Percentiles rank a stretch among this genome's conserved stretches.
These are phyloP conservation scores for Pyronema domesticum DNA, from an alignment of 495 filamentous ascomycete species.

Conservation along the genomic window DNA sequence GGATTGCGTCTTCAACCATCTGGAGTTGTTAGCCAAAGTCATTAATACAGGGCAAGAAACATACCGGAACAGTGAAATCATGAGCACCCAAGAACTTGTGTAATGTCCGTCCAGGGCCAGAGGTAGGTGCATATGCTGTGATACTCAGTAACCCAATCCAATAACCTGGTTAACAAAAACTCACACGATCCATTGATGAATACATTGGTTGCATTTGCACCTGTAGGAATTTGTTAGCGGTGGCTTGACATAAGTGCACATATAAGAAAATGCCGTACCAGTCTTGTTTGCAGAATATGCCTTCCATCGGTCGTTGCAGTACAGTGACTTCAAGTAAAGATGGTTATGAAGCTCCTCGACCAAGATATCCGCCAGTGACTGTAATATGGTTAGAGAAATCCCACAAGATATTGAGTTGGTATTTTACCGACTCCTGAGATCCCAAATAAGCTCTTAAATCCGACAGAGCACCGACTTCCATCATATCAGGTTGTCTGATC, in stretches of 20 bases:
- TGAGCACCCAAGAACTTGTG: constrained; percentile 63
- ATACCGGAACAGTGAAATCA: constrained; percentile 40
- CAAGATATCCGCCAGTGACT: constrained; percentile 76
- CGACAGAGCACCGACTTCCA: constrained; percentile 72
- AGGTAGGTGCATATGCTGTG: neutral
- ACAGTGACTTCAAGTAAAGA: constrained; percentile 89
- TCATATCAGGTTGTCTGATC: constrained; percentile 71
- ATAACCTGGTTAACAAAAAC: neutral
- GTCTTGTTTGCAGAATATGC: constrained; percentile 31
- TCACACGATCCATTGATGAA: neutral
- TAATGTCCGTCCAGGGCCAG: constrained; percentile 35
- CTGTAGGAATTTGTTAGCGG: neutral
- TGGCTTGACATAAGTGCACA: neutral
- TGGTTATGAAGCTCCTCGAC: constrained; percentile 95
- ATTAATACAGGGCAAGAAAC: neutral
- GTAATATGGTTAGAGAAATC: neutral
- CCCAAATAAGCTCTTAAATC: constrained; percentile 75
- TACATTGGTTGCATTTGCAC: neutral
- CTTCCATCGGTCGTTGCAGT: constrained; percentile 91
- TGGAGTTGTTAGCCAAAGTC: constrained; percentile 6
- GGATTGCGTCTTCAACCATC: constrained; percentile 57
- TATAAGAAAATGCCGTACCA: constrained; percentile 5
- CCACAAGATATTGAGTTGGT: neutral
- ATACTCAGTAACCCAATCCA: neutral
- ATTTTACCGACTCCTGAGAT: constrained; percentile 60